A percentile compares a stretch with the other conserved stretches of the same genome.
These are phyloP conservation scores for Rosellinia necatrix DNA, from an alignment of 2,329 filamentous ascomycete species.

Conservation along the genomic window DNA sequence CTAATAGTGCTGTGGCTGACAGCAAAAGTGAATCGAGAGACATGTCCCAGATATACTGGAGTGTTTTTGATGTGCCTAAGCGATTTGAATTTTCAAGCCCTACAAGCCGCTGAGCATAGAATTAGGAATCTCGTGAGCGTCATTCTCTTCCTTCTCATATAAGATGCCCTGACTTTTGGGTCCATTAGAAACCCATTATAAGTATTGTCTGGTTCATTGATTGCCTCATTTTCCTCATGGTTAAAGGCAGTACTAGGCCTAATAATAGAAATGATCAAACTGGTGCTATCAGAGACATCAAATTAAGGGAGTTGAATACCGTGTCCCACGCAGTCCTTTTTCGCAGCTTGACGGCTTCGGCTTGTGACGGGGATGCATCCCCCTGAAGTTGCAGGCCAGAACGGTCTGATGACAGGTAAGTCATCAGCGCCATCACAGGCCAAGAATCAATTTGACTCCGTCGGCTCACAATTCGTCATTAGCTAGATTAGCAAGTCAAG, in stretches of 20 bases:
- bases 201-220: background rate
- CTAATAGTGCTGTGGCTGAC: background rate
- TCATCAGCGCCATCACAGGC: background rate
- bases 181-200: background rate
- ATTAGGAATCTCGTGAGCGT: background rate
- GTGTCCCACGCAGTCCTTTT: background rate
- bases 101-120: background rate
- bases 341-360: background rate
- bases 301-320: background rate
- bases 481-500: background rate
- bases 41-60: background rate
- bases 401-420: background rate
- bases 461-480: background rate
- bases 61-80: background rate
- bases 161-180: background rate
- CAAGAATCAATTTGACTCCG: background rate
- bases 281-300: background rate
- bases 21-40: background rate
- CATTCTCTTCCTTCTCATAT: background rate
- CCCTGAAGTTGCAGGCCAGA: background rate
- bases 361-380: background rate
- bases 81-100: background rate
- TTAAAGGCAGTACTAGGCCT: background rate
- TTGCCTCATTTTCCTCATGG: background rate
- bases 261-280: background rate